Percentiles rank a stretch among this genome's conserved stretches.
phyloP scores from a whole-genome alignment of 2,329 filamentous ascomycete genomes.

The Fusarium veterinarium region DNA sequence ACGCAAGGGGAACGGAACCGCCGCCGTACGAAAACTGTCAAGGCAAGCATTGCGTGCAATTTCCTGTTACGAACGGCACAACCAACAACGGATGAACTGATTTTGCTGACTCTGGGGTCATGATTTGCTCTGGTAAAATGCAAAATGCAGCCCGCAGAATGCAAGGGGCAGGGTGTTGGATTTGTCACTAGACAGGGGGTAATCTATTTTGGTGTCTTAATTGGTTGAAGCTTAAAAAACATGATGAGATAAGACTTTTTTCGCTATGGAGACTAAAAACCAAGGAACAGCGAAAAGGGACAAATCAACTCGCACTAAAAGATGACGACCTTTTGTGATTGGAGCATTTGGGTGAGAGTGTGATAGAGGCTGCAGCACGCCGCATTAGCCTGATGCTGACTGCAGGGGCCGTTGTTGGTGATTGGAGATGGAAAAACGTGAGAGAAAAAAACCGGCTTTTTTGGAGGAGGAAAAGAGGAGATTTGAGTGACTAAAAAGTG shows the following conservation, averaged over 20 bases:
- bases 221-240: slow-evolving; percentile 19
- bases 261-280: not conserved
- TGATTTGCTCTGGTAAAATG: not conserved
- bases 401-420: slow-evolving; percentile 21
- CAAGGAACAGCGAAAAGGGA: slow-evolving; percentile 1
- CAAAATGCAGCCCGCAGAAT: not conserved
- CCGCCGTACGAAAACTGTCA: not conserved
- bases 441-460: not conserved
- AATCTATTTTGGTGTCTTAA: slow-evolving; percentile 1
- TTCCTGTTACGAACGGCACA: slow-evolving; percentile 6
- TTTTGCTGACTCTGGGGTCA: not conserved
- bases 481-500: not conserved
- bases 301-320: slow-evolving; percentile 7
- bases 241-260: not conserved
- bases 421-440: slow-evolving; percentile 3
- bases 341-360: not conserved
- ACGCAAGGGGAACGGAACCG: slow-evolving; percentile 6
- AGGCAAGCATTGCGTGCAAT: not conserved
- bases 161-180: not conserved
- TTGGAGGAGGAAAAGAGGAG: not conserved
- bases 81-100: slow-evolving; percentile 20
- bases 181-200: not conserved
- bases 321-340: not conserved
- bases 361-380: slow-evolving; percentile 1
- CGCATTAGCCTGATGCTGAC: slow-evolving; percentile 29